phyloP scores from a whole-genome alignment of 2,329 filamentous ascomycete genomes.

The Dothidotthia symphoricarpi region DNA sequence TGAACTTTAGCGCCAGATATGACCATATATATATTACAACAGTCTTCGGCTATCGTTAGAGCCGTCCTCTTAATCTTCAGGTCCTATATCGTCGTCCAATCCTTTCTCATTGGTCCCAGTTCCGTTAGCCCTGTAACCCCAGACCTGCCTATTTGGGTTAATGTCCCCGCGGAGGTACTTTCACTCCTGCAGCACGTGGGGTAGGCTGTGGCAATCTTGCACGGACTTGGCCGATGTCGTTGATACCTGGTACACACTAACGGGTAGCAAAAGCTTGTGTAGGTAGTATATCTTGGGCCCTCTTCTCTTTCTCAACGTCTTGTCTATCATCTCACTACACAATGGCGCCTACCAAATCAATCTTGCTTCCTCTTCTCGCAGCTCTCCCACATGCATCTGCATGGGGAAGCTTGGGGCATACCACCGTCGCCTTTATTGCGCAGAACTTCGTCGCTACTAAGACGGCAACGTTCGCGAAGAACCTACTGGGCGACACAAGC shows the following conservation, averaged over 20 bases:
- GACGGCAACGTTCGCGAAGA: conserved; percentile 47
- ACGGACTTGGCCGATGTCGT: conserved; percentile 33
- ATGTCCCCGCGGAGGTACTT: conserved; percentile 20
- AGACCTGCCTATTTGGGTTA: conserved; percentile 31
- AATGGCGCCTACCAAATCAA: conserved; percentile 26
- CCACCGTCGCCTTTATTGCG: conserved; percentile 56
- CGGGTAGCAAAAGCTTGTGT: neutral
- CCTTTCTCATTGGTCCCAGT: conserved; percentile 4
- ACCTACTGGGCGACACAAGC: conserved; percentile 46
- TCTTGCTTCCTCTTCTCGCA: conserved; percentile 25
- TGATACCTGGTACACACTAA: conserved; percentile 7
- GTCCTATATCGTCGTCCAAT: conserved; percentile 1
- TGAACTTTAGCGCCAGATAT: too few relatives aligned
- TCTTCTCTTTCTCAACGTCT: neutral
- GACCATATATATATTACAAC: too few relatives aligned
- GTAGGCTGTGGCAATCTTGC: conserved; percentile 17
- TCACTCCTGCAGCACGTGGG: conserved; percentile 8
- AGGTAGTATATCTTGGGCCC: neutral
- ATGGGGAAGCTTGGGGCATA: conserved; percentile 56
- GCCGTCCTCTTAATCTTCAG: too few relatives aligned
- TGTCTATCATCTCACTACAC: conserved; percentile 2
- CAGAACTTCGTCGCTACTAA: conserved; percentile 47
- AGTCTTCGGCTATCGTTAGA: too few relatives aligned
- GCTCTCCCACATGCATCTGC: conserved; percentile 34
- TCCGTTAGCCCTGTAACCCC: conserved; percentile 5